phyloP scores from a whole-genome alignment of 345 rosid genomes.

The Citrus mangshanensis region DNA sequence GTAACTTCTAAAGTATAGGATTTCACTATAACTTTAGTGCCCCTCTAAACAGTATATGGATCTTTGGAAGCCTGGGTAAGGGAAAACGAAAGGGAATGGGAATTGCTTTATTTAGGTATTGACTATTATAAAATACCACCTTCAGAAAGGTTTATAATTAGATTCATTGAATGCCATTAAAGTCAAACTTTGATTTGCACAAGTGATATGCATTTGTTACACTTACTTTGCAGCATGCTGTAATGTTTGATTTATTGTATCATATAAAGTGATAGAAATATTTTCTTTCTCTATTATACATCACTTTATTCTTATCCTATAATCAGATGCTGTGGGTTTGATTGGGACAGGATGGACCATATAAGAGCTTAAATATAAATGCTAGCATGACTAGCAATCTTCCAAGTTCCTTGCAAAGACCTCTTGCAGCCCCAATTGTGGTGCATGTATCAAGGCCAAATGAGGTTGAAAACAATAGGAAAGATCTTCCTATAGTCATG shows the following conservation, averaged over 20 bases:
- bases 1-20: too few species aligned
- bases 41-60: too few species aligned
- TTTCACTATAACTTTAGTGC: too few species aligned
- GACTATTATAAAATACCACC: background rate
- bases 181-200: background rate
- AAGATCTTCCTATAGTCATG: conserved; percentile 89
- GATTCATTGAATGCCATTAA: background rate
- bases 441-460: conserved; percentile 73
- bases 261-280: background rate
- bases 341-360: conserved; percentile 32
- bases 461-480: conserved; percentile 67
- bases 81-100: background rate
- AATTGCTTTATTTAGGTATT: background rate
- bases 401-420: conserved; percentile 28
- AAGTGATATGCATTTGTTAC: background rate
- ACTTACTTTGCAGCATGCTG: background rate
- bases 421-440: conserved; percentile 42
- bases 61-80: background rate
- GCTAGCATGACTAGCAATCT: conserved; percentile 14
- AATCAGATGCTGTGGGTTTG: conserved; percentile 15
- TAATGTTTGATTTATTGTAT: background rate
- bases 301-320: conserved; percentile 9
- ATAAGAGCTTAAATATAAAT: conserved; percentile 23
- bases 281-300: background rate
- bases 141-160: background rate